phyloP scores from a whole-genome alignment of 1,284 basidiomycete species.

The Puccinia triticina region DNA sequence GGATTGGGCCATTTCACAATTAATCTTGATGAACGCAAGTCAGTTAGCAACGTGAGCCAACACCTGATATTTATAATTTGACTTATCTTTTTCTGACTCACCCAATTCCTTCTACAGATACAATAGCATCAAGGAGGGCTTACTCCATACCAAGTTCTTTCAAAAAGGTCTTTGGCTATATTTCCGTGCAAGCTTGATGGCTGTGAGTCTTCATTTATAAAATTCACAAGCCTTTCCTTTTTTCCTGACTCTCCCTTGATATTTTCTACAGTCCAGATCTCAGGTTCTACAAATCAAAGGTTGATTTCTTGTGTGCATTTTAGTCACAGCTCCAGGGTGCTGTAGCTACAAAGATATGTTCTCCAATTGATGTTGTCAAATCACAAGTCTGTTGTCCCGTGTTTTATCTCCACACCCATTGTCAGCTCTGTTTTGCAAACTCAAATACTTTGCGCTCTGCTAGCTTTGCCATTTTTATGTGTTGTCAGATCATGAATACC shows the following conservation, averaged over 20 bases:
- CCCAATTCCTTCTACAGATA: slow-evolving; percentile 66
- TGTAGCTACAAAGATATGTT: slow-evolving; percentile 69
- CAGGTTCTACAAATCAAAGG: neutral
- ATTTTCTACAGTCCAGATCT: slow-evolving; percentile 6
- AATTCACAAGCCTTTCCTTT: neutral
- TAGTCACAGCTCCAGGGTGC: slow-evolving; percentile 13
- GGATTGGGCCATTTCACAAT: slow-evolving; percentile 82
- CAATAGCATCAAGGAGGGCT: slow-evolving; percentile 82
- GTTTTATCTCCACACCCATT: neutral
- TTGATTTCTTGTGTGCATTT: neutral
- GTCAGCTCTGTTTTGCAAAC: slow-evolving; percentile 66
- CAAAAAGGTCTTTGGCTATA: slow-evolving; percentile 78
- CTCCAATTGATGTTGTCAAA: slow-evolving; percentile 87
- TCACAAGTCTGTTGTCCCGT: slow-evolving; percentile 60
- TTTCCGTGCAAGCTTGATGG: slow-evolving; percentile 80
- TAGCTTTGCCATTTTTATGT: slow-evolving; percentile 70
- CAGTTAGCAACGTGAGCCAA: slow-evolving; percentile 77
- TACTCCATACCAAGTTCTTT: slow-evolving; percentile 72
- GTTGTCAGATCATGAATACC: slow-evolving; percentile 46
- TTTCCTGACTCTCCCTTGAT: neutral
- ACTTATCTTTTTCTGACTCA: neutral
- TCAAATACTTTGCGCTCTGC: slow-evolving; percentile 66
- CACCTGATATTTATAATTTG: neutral
- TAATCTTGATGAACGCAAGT: slow-evolving; percentile 85
- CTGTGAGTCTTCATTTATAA: slow-evolving; percentile 65